A percentile compares a stretch with the other conserved stretches of the same genome.
Evolutionary conservation across 495 filamentous ascomycete species (phyloP).

Genomic region (Cudoniella acicularis): DNA sequence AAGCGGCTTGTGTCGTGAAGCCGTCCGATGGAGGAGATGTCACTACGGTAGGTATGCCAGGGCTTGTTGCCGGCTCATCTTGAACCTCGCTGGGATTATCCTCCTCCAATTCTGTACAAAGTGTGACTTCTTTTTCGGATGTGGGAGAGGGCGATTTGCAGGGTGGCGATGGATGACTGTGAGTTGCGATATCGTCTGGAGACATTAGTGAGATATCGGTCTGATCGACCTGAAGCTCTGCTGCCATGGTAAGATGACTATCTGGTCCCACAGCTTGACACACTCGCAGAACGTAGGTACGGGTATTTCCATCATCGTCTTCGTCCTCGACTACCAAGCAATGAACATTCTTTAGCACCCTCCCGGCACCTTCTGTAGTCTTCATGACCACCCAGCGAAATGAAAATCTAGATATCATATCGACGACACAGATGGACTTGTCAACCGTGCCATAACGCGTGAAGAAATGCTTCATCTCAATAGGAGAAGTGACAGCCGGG

Average conservation of each 20-base stretch:
- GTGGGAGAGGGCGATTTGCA: too few species aligned
- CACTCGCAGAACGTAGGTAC: neutral
- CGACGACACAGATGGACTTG: conserved; percentile 5
- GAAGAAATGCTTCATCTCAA: conserved; percentile 1
- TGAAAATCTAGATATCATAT: conserved; percentile 1
- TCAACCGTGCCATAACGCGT: conserved; percentile 1
- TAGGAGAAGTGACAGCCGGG: neutral
- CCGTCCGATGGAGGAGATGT: neutral
- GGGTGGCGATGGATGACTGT: neutral
- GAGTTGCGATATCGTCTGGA: too few species aligned
- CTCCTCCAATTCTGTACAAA: too few species aligned
- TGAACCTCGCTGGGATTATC: neutral
- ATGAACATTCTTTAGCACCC: neutral
- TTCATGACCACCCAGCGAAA: conserved; percentile 23
- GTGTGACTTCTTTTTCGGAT: too few species aligned
- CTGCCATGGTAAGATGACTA: neutral
- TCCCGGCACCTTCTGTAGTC: conserved; percentile 1
- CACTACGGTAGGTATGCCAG: neutral
- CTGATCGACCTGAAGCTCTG: neutral
- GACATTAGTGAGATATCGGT: too few species aligned
- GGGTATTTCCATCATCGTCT: neutral
- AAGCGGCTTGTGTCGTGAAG: neutral
- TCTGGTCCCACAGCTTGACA: neutral
- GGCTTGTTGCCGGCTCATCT: neutral
- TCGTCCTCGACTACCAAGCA: neutral